Evolutionary conservation across 768 basidiomycete genomes (phyloP).

Genomic region (Mycena leptocephala): DNA sequence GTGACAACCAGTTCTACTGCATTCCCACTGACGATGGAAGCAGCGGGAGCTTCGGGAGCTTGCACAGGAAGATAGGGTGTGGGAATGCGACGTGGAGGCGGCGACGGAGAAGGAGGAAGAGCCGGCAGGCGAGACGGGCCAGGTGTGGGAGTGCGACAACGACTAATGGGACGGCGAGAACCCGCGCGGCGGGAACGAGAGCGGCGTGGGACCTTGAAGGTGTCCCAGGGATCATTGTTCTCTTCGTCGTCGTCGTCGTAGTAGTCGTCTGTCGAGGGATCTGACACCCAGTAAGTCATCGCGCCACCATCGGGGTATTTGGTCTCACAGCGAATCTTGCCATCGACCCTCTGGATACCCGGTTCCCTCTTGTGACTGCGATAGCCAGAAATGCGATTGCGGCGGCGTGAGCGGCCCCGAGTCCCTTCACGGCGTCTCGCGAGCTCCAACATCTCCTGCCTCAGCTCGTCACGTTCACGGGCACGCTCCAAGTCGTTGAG

Average conservation of each 20-base stretch:
- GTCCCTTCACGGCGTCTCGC: not conserved
- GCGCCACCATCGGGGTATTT: slow-evolving; percentile 13
- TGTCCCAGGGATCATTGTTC: too few relatives aligned
- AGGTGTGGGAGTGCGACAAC: too few relatives aligned
- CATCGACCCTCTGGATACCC: not conserved
- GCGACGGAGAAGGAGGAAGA: not conserved
- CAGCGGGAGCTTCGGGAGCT: not conserved
- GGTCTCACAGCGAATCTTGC: slow-evolving; percentile 21
- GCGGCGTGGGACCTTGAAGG: not conserved
- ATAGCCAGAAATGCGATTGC: slow-evolving; percentile 9
- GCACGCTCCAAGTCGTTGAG: slow-evolving; percentile 23
- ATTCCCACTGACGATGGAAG: not conserved
- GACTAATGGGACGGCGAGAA: not conserved
- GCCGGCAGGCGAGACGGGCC: not conserved
- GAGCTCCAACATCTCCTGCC: slow-evolving; percentile 23
- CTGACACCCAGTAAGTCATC: too few relatives aligned
- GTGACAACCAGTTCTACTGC: slow-evolving; percentile 3
- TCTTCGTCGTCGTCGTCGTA: too few relatives aligned
- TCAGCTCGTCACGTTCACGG: slow-evolving; percentile 32
- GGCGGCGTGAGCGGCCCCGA: not conserved
- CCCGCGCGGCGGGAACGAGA: not conserved
- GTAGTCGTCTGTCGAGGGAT: too few relatives aligned
- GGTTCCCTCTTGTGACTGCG: not conserved
- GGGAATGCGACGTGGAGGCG: not conserved
- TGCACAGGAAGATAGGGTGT: not conserved